These are phyloP conservation scores for Saccharomycopsis hybrid DNA, from an alignment of 1,139 yeast genomes.

Conservation along the genomic window DNA sequence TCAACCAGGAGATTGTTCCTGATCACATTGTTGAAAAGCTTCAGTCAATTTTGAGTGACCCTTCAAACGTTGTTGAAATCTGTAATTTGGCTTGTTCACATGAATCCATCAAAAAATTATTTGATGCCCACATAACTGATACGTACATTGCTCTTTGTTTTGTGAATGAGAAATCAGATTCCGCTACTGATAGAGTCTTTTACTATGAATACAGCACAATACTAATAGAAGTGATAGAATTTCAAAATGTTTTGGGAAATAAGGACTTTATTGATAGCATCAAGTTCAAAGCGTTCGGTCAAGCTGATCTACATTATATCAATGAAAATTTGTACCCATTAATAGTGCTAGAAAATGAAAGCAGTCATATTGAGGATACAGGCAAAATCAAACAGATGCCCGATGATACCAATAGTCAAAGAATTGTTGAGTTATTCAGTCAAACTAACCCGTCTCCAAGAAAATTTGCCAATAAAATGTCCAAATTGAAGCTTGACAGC, in stretches of 20 bases:
- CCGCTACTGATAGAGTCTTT: background rate
- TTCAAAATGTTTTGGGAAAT: slow-evolving; percentile 1
- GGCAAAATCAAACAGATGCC: background rate
- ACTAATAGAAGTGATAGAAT: slow-evolving; percentile 8
- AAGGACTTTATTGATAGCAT: slow-evolving; percentile 5
- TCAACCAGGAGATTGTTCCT: slow-evolving; percentile 15
- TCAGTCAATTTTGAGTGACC: slow-evolving; percentile 4
- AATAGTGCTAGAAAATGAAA: slow-evolving; percentile 9
- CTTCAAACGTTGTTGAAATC: slow-evolving; percentile 10
- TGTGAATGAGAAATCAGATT: background rate
- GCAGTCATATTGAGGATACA: background rate
- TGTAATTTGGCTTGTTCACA: slow-evolving; percentile 8
- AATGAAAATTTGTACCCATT: slow-evolving; percentile 10
- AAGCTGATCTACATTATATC: slow-evolving; percentile 6
- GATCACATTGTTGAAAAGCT: slow-evolving; percentile 1
- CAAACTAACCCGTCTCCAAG: background rate
- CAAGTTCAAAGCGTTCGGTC: slow-evolving; percentile 5
- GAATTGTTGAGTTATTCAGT: too few relatives aligned
- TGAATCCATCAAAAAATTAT: slow-evolving; percentile 9
- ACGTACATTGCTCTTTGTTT: slow-evolving; percentile 12
- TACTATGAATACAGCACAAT: slow-evolving; percentile 3
- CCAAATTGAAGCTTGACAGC: too few relatives aligned
- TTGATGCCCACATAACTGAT: slow-evolving; percentile 16
- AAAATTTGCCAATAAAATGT: too few relatives aligned
- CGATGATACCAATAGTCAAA: too few relatives aligned